Evolutionary conservation across 305 asterid species (phyloP), one percentile per base, ranked within the genome.

Genomic region (Fraxinus angustifolia): DNA sequence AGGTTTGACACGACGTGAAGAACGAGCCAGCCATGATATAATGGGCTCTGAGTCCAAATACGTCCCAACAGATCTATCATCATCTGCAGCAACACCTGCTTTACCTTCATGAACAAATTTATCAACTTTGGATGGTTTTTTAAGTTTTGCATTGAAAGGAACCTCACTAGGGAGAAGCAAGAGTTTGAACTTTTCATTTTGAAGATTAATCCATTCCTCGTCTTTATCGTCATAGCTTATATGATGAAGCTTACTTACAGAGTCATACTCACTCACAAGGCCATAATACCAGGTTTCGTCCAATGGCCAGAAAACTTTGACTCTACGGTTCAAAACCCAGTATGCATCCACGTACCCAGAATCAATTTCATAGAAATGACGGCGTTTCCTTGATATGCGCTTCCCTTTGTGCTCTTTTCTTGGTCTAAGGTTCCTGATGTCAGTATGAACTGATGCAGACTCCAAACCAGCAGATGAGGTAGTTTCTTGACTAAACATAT

Each of bases 261-360:
- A 88, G 86, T 94, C 92, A 85, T 94, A 96, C 80, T 91, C 94
- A 84, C 85, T 87, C 78, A 96, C 93, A 80, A 89, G 91, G 80
- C 99, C 99, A 84, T 87, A 82, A 82, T 95, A 96, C 99, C 99
- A 96, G 86, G 93, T 89, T 84, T 96, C 94, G 84, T 96, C 99
- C 88, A 94, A 83, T 58, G 99, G 99, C 97, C 97, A 94, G 88
- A 91, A 94, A 65, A 96, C 87, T 86, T 96, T 92, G 80, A 96
- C 93, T 85, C 91, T 93, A 88, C 92, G 83, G 78, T 92, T 91
- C 80, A 93, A 60, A 81, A 91, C 88, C 97, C 97, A 92, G 82
- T 74, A 53, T 4, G 97, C 94, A 77, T 96, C 98, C 88, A 92
- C 85, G 83, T 90, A 89, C 76, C 85, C 78, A 2, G 92, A 80